These are phyloP conservation scores for Aspergillus brunneoviolaceus DNA, from an alignment of 2,329 filamentous ascomycete species.

Conservation along the genomic window DNA sequence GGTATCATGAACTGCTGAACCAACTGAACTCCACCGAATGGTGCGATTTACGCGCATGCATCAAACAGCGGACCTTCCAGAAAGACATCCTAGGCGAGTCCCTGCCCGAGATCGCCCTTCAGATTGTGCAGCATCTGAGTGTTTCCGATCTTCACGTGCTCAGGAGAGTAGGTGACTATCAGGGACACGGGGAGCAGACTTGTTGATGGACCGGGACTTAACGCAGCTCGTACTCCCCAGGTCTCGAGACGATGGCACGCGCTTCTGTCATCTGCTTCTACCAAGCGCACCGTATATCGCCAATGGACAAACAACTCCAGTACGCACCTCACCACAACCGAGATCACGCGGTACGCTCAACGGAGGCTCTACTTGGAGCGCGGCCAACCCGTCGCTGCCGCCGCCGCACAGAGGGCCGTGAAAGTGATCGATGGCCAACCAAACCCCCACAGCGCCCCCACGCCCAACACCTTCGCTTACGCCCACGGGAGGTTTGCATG, in stretches of 20 bases:
- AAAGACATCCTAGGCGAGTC: conserved; percentile 35
- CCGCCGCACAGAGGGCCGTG: not conserved
- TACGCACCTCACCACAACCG: not conserved
- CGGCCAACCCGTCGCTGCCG: conserved; percentile 20
- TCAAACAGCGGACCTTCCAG: conserved; percentile 26
- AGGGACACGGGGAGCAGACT: not conserved
- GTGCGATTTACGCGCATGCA: conserved; percentile 27
- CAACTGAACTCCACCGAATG: conserved; percentile 31
- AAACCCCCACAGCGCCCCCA: not conserved
- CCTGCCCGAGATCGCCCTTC: conserved; percentile 34
- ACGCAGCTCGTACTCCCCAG: conserved; percentile 15
- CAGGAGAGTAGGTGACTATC: conserved; percentile 26
- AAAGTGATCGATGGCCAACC: not conserved
- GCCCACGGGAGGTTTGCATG: conserved; percentile 22
- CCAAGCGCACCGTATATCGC: conserved; percentile 20
- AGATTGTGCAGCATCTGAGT: conserved; percentile 27
- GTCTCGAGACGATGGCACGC: conserved; percentile 36
- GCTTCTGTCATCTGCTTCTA: conserved; percentile 28
- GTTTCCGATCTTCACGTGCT: conserved; percentile 30
- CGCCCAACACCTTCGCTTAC: conserved; percentile 17
- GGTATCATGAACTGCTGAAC: conserved; percentile 30
- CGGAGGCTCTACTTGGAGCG: conserved; percentile 25
- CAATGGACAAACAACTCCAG: conserved; percentile 15
- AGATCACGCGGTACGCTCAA: conserved; percentile 21
- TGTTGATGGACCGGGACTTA: not conserved